A percentile compares a stretch with the other conserved stretches of the same genome.
These are phyloP conservation scores for Cyclaneusma minus DNA, from an alignment of 2,329 filamentous ascomycete species.

Conservation along the genomic window DNA sequence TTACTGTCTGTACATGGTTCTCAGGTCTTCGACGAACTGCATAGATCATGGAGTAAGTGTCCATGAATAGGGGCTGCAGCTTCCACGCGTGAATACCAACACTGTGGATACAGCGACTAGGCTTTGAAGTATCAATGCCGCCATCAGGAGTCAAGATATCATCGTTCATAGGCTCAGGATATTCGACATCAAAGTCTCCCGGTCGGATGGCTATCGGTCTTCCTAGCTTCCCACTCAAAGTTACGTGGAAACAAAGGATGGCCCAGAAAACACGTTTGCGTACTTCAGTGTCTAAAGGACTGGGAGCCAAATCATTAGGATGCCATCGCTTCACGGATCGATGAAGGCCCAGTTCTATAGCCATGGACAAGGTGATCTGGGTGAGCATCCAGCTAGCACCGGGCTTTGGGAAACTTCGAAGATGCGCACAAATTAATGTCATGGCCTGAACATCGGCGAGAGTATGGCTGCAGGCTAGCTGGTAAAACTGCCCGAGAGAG, in stretches of 20 bases:
- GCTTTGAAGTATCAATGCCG: conserved; percentile 38
- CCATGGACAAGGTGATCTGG: conserved; percentile 47
- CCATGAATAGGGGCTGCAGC: conserved; percentile 49
- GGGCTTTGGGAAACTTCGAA: conserved; percentile 66
- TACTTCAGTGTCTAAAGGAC: conserved; percentile 54
- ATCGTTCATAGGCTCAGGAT: conserved; percentile 58
- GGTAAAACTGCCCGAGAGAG: conserved; percentile 50
- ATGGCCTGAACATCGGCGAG: conserved; percentile 59
- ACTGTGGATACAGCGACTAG: conserved; percentile 48
- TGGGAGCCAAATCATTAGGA: conserved; percentile 23
- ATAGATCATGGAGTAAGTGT: conserved; percentile 67
- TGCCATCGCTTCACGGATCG: conserved; percentile 48
- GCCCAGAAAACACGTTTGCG: conserved; percentile 68
- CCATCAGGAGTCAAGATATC: conserved; percentile 46
- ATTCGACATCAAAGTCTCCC: conserved; percentile 65
- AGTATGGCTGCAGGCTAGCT: conserved; percentile 44
- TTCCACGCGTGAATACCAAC: conserved; percentile 52
- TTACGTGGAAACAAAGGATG: conserved; percentile 48
- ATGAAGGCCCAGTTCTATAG: conserved; percentile 63
- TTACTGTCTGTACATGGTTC: conserved; percentile 48
- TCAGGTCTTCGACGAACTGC: conserved; percentile 45
- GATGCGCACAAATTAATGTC: conserved; percentile 54
- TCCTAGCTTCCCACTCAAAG: conserved; percentile 61
- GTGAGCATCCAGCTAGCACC: conserved; percentile 57
- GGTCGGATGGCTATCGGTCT: conserved; percentile 59